phyloP scores from a whole-genome alignment of 2,329 filamentous ascomycete species.

The Grosmannia clavigera region DNA sequence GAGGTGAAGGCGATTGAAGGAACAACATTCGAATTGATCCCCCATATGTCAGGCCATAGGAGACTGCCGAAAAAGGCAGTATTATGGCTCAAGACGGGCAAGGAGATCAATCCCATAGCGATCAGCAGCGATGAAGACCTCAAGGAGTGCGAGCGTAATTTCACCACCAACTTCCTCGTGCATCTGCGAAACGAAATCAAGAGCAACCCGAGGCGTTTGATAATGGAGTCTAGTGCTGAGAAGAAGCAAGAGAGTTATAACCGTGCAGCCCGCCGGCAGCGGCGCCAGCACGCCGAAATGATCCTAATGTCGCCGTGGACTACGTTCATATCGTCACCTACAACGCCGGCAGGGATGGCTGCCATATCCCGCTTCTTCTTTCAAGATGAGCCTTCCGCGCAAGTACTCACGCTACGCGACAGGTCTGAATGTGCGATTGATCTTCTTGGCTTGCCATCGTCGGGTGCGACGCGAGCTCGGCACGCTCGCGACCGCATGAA shows the following conservation, averaged over 20 bases:
- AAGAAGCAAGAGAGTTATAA: too few species aligned
- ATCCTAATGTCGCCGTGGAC: neutral
- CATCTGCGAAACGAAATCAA: neutral
- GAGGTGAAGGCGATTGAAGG: neutral
- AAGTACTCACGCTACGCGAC: neutral
- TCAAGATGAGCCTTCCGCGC: neutral
- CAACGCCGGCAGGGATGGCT: neutral
- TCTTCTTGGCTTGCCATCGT: neutral
- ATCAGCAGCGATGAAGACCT: neutral
- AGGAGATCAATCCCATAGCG: neutral
- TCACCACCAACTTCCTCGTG: conserved; percentile 8
- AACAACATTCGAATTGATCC: neutral
- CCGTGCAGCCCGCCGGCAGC: neutral
- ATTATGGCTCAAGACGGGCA: conserved; percentile 6
- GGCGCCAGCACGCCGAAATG: too few species aligned
- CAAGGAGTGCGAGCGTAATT: neutral
- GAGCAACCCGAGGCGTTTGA: neutral
- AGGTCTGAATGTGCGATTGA: neutral
- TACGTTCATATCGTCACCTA: neutral
- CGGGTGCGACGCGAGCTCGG: neutral
- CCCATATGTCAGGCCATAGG: neutral
- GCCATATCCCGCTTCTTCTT: neutral
- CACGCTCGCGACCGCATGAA: neutral
- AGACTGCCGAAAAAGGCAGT: neutral
- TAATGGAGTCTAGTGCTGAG: neutral